These are phyloP conservation scores for Phaeosphaeriaceae sp. DNA, from an alignment of 2,329 filamentous ascomycete genomes.

Conservation along the genomic window DNA sequence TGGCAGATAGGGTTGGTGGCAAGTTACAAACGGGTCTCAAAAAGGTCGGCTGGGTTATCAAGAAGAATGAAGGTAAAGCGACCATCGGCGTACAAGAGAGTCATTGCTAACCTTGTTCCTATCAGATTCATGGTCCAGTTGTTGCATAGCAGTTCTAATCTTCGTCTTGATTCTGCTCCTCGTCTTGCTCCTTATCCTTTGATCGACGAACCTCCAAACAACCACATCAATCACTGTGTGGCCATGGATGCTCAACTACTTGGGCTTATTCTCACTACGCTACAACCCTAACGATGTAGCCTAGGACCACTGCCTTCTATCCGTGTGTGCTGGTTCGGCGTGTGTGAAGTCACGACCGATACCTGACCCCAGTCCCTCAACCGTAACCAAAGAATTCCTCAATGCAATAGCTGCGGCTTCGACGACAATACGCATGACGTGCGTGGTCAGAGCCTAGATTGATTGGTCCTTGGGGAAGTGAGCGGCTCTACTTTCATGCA, in stretches of 20 bases:
- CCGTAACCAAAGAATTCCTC: neutral
- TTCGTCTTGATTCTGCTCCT: slow-evolving; percentile 86
- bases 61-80: slow-evolving; percentile 80
- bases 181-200: slow-evolving; percentile 74
- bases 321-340: too few species aligned
- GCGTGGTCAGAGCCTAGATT: slow-evolving; percentile 25
- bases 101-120: slow-evolving; percentile 1
- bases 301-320: too few species aligned
- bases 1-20: slow-evolving; percentile 86
- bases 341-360: too few species aligned
- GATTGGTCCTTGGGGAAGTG: slow-evolving; percentile 23
- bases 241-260: too few species aligned
- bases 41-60: slow-evolving; percentile 83
- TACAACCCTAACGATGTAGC: too few species aligned
- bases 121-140: slow-evolving; percentile 75
- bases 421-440: slow-evolving; percentile 50
- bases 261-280: too few species aligned
- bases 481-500: slow-evolving; percentile 27
- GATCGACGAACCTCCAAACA: slow-evolving; percentile 37
- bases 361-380: neutral
- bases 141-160: slow-evolving; percentile 88
- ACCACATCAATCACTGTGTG: neutral
- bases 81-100: neutral
- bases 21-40: slow-evolving; percentile 85
- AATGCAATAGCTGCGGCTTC: neutral